Evolutionary conservation across 2,329 filamentous ascomycete species (phyloP).

Genomic region (Onygena corvina): DNA sequence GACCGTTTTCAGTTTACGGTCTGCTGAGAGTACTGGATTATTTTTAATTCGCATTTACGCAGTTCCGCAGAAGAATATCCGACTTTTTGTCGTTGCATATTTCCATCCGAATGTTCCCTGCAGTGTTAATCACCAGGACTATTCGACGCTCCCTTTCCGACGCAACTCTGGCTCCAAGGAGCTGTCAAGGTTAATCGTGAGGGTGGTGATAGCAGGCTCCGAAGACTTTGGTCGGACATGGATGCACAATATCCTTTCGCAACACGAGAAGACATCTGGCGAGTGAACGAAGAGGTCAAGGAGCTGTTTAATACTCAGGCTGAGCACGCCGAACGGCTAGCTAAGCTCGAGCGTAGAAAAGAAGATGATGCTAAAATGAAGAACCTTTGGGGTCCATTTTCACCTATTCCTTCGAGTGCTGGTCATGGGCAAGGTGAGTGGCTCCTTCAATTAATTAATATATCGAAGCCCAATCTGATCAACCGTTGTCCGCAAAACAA

Average conservation of each 20-base stretch:
- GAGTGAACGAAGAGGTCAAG: slow-evolving; percentile 50
- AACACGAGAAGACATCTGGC: slow-evolving; percentile 54
- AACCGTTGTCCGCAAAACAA: background rate
- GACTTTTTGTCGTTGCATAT: background rate
- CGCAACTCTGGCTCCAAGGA: background rate
- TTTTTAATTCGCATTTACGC: too few species aligned
- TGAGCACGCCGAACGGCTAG: slow-evolving; percentile 50
- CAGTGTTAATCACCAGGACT: background rate
- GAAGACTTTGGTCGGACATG: slow-evolving; percentile 32
- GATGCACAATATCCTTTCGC: slow-evolving; percentile 54
- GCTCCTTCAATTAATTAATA: background rate
- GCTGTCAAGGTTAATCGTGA: background rate
- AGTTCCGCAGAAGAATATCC: too few species aligned
- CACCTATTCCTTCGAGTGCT: slow-evolving; percentile 77
- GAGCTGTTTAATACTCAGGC: slow-evolving; percentile 49
- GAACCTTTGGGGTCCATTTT: slow-evolving; percentile 74
- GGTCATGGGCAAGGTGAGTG: slow-evolving; percentile 70
- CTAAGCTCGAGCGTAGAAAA: slow-evolving; percentile 48
- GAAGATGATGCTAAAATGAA: slow-evolving; percentile 57
- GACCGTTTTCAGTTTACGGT: background rate
- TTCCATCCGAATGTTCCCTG: slow-evolving; percentile 1
- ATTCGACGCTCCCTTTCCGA: background rate
- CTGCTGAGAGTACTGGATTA: background rate
- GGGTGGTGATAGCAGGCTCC: background rate
- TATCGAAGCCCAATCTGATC: background rate